Percentiles rank a stretch among this genome's conserved stretches.
These are phyloP conservation scores for Fusarium mexicanum DNA, from an alignment of 2,329 filamentous ascomycete genomes.

Conservation along the genomic window DNA sequence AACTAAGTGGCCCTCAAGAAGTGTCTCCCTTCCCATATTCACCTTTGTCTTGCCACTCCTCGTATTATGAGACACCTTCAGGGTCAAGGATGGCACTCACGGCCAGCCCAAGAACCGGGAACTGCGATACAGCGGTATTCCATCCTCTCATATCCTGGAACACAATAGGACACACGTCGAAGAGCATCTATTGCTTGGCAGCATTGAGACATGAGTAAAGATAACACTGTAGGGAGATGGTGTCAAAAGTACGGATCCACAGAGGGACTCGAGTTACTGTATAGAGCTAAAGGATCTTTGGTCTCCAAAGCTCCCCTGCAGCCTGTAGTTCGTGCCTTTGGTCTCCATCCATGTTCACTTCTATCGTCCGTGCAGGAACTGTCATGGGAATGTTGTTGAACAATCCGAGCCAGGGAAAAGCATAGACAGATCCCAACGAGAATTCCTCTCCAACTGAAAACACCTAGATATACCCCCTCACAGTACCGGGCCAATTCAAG, in stretches of 20 bases:
- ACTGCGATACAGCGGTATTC: not conserved
- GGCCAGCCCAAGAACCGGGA: not conserved
- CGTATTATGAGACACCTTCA: not conserved
- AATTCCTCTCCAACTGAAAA: not conserved
- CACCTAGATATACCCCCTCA: not conserved
- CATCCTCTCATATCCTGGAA: not conserved
- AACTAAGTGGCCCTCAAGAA: not conserved
- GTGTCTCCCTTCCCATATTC: not conserved
- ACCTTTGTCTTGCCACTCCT: not conserved
- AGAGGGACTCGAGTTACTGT: no score
- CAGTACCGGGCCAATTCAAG: not conserved
- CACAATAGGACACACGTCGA: not conserved
- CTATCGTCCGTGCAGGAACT: not conserved
- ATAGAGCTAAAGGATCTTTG: no score
- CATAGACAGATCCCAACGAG: not conserved
- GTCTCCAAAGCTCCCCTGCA: no score
- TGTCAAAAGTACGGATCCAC: no score
- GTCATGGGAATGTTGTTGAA: not conserved
- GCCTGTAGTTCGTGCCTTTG: no score
- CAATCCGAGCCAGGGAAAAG: not conserved
- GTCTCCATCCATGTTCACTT: not conserved
- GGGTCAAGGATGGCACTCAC: not conserved
- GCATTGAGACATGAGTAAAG: not conserved
- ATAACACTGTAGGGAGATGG: not conserved
- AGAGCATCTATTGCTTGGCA: not conserved